These are phyloP conservation scores for Sonneratia caseolaris DNA, from an alignment of 345 rosid genomes.

Conservation along the genomic window DNA sequence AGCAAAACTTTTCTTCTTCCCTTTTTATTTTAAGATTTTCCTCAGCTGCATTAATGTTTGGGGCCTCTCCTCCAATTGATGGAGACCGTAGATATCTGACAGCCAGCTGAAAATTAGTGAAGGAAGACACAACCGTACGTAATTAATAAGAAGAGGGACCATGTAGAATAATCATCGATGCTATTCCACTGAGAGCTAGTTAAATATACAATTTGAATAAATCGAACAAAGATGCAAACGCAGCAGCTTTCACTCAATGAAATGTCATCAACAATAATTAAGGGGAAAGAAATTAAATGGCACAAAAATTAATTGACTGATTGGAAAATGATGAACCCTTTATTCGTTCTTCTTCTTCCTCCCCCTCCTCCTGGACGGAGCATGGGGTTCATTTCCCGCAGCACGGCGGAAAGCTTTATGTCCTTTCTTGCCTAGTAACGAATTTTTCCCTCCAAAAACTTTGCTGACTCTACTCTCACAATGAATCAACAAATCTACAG, in stretches of 20 bases:
- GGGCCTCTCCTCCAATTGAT: no score
- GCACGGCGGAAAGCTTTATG: neutral
- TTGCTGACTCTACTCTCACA: no score
- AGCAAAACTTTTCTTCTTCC: no score
- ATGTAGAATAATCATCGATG: neutral
- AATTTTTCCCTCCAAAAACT: neutral
- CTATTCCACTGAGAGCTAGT: neutral
- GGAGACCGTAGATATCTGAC: no score
- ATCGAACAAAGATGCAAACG: neutral
- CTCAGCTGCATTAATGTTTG: no score
- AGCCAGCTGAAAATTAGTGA: no score
- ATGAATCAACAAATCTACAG: conserved; percentile 2
- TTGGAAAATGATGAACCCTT: neutral
- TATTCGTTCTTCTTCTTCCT: neutral
- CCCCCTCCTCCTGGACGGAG: no score
- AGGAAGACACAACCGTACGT: neutral
- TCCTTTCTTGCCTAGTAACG: neutral
- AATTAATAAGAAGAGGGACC: conserved; percentile 1
- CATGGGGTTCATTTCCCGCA: no score
- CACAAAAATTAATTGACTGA: neutral
- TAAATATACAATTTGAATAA: neutral
- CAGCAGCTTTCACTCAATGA: neutral
- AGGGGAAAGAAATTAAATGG: neutral
- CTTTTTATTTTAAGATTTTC: no score
- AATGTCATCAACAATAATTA: neutral